Base-by-base conservation (phyloP, 768 basidiomycete species). In the Tremella fuciformis region DNA sequence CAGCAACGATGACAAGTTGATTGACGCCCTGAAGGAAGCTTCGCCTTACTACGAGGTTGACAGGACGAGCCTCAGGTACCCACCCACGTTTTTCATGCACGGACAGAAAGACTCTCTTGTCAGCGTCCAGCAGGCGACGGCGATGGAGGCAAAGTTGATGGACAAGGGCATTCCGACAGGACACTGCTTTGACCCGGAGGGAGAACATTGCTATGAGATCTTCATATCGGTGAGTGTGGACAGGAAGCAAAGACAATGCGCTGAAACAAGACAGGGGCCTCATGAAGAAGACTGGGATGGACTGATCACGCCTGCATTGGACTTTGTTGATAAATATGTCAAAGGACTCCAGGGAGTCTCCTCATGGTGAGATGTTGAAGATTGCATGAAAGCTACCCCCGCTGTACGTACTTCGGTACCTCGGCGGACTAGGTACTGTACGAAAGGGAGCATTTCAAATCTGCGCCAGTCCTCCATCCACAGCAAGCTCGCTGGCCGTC, bases 31-130 rank as follows among this genome's bases (percentile, higher is more conserved):
- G 26, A 13, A 47, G 39, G 38, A 18, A 19, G 18, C n/a, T n/a
- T n/a, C n/a, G n/a, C n/a, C n/a, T n/a, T n/a, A n/a, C n/a, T n/a
- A n/a, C n/a, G n/a, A n/a, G n/a, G n/a, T n/a, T n/a, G n/a, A n/a
- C n/a, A n/a, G n/a, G n/a, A n/a, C n/a, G n/a, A n/a, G n/a, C n/a
- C n/a, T n/a, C n/a, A n/a, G n/a, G n/a, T 65, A 58, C 39, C 64
- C 64, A 8, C 60, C 64, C 13, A 63, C 61, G n/a, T 40, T 57
- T 13, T 15, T 65, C 25, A 37, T 65, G 50, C 64, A 65, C 38
- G 64, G 64, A 6, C 26, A 39, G 11, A 37, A 40, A 8, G 61
- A 65, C 49, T 8, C 8, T 2, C 22, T 48, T 19, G 64, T 63
- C 15, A 50, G 49, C 8, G 51, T 65, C 3, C 22, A 55, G 44